phyloP scores from a whole-genome alignment of 1,139 yeast species.

The Debaryomyces sp. region DNA sequence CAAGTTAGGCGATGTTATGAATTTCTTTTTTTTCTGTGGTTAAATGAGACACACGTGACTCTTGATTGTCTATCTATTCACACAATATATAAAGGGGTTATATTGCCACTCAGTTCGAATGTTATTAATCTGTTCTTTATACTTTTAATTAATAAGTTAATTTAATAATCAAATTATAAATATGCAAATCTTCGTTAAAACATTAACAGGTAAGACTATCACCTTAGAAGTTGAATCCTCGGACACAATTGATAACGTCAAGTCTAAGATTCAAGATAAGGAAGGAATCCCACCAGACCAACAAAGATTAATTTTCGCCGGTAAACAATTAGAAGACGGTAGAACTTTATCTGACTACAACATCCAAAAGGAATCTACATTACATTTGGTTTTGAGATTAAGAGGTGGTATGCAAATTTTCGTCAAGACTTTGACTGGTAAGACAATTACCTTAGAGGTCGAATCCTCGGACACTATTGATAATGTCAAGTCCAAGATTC shows the following conservation, averaged over 20 bases:
- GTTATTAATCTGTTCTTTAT: not conserved
- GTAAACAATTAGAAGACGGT: conserved; percentile 98
- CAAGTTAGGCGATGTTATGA: not conserved
- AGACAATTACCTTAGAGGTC: conserved; percentile 13
- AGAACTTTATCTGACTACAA: conserved; percentile 62
- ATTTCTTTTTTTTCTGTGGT: conserved; percentile 4
- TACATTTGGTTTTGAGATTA: too few species aligned
- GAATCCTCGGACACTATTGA: conserved; percentile 43
- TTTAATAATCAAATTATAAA: conserved; percentile 13
- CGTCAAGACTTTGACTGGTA: too few species aligned
- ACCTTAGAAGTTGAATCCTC: conserved; percentile 35
- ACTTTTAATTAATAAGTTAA: conserved; percentile 1
- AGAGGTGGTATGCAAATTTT: too few species aligned
- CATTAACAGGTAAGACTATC: conserved; percentile 89
- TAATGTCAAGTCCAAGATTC: conserved; percentile 96
- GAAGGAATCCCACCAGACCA: conserved; percentile 98
- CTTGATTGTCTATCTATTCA: not conserved
- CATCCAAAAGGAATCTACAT: conserved; percentile 19
- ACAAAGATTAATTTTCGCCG: conserved; percentile 97
- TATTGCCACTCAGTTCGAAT: conserved; percentile 9
- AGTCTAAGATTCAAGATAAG: conserved; percentile 96
- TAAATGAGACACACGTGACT: conserved; percentile 1
- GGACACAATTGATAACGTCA: conserved; percentile 71
- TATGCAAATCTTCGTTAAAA: conserved; percentile 95
- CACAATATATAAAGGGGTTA: conserved; percentile 7